Evolutionary conservation across 805 yeast species (phyloP).

Genomic region (Candida hungchunana): DNA sequence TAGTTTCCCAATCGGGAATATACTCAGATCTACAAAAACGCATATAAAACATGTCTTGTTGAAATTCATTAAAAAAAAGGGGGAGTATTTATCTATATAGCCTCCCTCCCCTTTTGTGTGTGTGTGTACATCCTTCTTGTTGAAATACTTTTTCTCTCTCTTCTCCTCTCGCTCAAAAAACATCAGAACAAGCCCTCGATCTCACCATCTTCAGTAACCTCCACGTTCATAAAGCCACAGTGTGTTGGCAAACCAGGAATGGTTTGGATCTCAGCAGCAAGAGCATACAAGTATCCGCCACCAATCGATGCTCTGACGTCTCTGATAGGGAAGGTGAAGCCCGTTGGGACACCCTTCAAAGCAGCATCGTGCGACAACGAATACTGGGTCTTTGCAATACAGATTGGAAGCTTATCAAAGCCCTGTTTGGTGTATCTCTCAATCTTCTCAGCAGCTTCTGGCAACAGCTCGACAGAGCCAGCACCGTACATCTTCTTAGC

Average conservation of each 20-base stretch:
- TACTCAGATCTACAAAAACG: too few species aligned
- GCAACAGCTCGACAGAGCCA: conserved; percentile 60
- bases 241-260: conserved; percentile 85
- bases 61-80: too few species aligned
- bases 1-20: too few species aligned
- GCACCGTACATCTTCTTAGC: conserved; percentile 81
- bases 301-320: conserved; percentile 79
- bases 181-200: conserved; percentile 75
- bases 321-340: conserved; percentile 75
- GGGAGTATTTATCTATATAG: too few species aligned
- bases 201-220: conserved; percentile 74
- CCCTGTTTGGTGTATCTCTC: conserved; percentile 69
- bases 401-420: conserved; percentile 71
- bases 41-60: too few species aligned
- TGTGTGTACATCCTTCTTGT: too few species aligned
- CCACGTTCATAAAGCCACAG: conserved; percentile 84
- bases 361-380: conserved; percentile 80
- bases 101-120: too few species aligned
- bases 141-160: too few species aligned
- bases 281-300: conserved; percentile 80
- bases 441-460: conserved; percentile 66
- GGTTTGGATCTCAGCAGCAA: conserved; percentile 83
- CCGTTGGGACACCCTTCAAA: conserved; percentile 79
- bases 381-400: conserved; percentile 84
- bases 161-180: too few species aligned